Evolutionary conservation across 2,329 filamentous ascomycete genomes (phyloP).

Genomic region (Aspergillus versicolor): DNA sequence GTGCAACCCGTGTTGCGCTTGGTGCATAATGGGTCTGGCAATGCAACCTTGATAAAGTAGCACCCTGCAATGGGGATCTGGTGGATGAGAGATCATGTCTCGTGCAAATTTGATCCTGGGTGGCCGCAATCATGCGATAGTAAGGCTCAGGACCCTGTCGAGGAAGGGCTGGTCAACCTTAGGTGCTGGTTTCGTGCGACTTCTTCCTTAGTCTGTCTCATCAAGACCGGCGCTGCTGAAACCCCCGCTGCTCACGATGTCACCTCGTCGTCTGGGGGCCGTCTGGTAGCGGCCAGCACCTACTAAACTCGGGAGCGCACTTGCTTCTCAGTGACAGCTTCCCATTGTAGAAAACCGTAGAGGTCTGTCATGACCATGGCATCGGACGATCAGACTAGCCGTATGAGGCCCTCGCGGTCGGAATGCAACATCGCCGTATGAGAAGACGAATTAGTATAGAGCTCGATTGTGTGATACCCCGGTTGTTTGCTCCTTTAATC

Average conservation of each 20-base stretch:
- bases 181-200: constrained; percentile 46
- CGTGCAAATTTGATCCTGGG: constrained; percentile 59
- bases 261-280: constrained; percentile 64
- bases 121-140: constrained; percentile 56
- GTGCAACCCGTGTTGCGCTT: constrained; percentile 56
- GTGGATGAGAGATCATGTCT: constrained; percentile 48
- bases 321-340: constrained; percentile 39
- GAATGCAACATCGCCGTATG: constrained; percentile 79
- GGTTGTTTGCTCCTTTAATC: constrained; percentile 60
- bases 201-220: constrained; percentile 72
- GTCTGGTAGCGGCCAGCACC: constrained; percentile 70
- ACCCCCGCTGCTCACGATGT: constrained; percentile 80
- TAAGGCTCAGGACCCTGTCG: constrained; percentile 52
- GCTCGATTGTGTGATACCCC: constrained; percentile 81
- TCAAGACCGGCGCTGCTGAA: constrained; percentile 75
- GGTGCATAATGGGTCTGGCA: constrained; percentile 57
- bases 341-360: constrained; percentile 90
- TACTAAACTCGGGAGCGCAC: constrained; percentile 67
- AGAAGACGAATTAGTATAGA: constrained; percentile 86
- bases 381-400: constrained; percentile 74
- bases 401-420: constrained; percentile 67
- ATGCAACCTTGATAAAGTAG: constrained; percentile 79
- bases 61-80: constrained; percentile 63
- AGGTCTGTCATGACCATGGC: constrained; percentile 85
- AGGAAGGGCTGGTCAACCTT: constrained; percentile 49